phyloP scores from a whole-genome alignment of 345 rosid genomes.

The Fremontodendron californicum region DNA sequence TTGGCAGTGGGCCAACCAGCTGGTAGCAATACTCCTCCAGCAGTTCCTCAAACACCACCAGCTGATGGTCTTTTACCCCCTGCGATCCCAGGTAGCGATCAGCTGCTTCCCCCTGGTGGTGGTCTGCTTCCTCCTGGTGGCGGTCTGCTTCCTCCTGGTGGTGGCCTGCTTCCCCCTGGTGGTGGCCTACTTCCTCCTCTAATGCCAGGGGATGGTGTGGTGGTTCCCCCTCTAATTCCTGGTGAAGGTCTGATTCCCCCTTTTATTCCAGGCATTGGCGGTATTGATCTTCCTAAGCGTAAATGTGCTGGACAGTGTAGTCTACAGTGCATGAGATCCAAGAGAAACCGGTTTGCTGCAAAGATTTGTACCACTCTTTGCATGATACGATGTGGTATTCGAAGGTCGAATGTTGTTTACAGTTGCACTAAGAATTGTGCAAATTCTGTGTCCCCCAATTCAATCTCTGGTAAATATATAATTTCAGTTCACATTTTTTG shows the following conservation, averaged over 20 bases:
- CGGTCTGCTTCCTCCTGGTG: neutral
- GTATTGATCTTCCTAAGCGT: neutral
- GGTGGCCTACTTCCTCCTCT: neutral
- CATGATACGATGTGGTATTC: neutral
- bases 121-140: neutral
- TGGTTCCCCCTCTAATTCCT: neutral
- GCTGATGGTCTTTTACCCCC: neutral
- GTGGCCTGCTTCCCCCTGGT: neutral
- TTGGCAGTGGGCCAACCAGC: neutral
- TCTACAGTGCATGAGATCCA: neutral
- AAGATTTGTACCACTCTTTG: neutral
- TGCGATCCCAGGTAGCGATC: neutral
- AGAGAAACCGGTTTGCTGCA: neutral
- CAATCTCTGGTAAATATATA: neutral
- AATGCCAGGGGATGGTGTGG: neutral
- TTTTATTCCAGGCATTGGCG: neutral
- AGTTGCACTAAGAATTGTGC: neutral
- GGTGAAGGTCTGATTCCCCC: neutral
- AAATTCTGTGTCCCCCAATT: neutral
- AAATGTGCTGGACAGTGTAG: neutral
- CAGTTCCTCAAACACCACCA: neutral
- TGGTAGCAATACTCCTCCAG: neutral
- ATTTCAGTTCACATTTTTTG: too few species aligned
- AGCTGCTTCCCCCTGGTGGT: too few species aligned
- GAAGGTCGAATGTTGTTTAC: neutral